phyloP scores from a whole-genome alignment of 2,329 filamentous ascomycete species.

The Ceratocystis cubensis region DNA sequence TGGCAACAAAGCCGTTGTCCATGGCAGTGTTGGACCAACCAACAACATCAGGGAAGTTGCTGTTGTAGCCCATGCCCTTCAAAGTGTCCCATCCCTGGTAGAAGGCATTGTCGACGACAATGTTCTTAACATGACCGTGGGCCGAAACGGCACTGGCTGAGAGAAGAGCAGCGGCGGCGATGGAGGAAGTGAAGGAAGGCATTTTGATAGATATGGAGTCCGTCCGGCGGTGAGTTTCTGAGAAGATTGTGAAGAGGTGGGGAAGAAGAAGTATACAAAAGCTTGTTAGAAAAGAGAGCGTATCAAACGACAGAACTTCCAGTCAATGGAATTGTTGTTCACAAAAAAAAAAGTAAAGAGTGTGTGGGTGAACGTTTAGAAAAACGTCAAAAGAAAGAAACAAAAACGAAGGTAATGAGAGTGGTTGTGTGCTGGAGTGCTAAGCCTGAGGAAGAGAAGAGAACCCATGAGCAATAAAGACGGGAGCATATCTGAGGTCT shows the following conservation, averaged over 20 bases:
- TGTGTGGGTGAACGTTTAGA: not conserved
- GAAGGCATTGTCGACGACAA: conserved; percentile 26
- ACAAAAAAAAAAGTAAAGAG: not conserved
- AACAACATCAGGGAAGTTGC: conserved; percentile 24
- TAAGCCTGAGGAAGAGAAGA: conserved; percentile 13
- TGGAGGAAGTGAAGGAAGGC: conserved; percentile 23
- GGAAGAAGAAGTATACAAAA: not conserved
- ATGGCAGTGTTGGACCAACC: conserved; percentile 30
- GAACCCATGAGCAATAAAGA: not conserved
- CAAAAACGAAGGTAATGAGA: not conserved
- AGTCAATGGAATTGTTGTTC: conserved; percentile 14
- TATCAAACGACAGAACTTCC: conserved; percentile 14
- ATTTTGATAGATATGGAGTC: conserved; percentile 20
- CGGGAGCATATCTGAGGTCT: not conserved
- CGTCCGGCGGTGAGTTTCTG: conserved; percentile 17
- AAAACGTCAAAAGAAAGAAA: conserved; percentile 2
- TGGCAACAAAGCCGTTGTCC: conserved; percentile 36
- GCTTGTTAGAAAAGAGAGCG: not conserved
- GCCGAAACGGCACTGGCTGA: conserved; percentile 24
- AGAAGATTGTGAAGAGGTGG: conserved; percentile 19
- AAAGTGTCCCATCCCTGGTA: conserved; percentile 28
- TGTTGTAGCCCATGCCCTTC: conserved; percentile 22
- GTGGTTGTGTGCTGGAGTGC: conserved; percentile 14
- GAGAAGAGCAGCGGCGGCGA: conserved; percentile 14
- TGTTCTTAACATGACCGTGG: conserved; percentile 28